phyloP scores from a whole-genome alignment of 208 protist species.

The Leishmania amazonensis region DNA sequence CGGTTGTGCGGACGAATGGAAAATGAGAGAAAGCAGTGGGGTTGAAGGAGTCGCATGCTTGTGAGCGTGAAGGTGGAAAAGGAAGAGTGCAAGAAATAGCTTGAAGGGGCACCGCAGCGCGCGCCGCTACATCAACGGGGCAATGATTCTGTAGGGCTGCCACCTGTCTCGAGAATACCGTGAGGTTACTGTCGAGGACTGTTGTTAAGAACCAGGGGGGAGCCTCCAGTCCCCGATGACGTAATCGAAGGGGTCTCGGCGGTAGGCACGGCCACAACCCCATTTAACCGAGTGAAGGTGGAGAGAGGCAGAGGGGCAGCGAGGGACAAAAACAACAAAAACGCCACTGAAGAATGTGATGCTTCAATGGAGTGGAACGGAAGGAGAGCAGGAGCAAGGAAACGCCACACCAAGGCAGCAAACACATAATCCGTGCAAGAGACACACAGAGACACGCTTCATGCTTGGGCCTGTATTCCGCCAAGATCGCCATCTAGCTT shows the following conservation, averaged over 20 bases:
- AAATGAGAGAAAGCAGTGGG: neutral
- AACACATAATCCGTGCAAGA: neutral
- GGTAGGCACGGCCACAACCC: neutral
- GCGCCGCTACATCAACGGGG: neutral
- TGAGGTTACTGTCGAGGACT: neutral
- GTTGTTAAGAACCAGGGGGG: neutral
- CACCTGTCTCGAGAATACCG: neutral
- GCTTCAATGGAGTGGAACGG: neutral
- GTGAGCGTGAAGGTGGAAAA: neutral
- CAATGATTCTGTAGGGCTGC: neutral
- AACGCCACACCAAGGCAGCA: neutral
- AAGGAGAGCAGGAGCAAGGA: neutral
- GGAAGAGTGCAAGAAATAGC: neutral
- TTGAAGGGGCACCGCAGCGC: neutral
- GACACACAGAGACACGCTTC: neutral
- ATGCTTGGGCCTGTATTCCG: neutral
- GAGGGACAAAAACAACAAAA: neutral
- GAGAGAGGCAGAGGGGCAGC: neutral
- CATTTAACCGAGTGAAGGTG: too few species aligned
- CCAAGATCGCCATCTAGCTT: neutral
- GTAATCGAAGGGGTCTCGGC: neutral
- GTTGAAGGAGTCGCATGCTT: neutral
- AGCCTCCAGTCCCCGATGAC: neutral
- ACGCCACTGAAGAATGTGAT: neutral
- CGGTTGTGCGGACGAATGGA: neutral